Conservation (phyloP, 106 monocot species). For the Dioscorea alata region DNA sequence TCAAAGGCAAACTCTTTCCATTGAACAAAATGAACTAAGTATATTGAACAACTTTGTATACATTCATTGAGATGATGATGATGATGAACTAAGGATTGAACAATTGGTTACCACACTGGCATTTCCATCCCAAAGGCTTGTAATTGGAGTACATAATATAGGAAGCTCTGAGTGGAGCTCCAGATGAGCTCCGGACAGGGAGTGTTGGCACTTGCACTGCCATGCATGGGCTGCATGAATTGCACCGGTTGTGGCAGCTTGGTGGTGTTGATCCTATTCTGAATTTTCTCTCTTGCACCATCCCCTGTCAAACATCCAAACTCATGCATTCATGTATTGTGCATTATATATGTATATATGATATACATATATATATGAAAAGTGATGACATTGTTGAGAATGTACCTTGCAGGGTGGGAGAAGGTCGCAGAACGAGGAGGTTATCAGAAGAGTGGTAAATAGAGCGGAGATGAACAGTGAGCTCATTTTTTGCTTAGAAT, state of each 20-base stretch:
- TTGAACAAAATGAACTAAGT: no score
- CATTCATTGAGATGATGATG: no score
- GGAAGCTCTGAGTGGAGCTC: background rate
- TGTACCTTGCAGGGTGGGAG: no score
- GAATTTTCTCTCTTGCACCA: conserved; percentile 52
- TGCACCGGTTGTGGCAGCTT: conserved; percentile 90
- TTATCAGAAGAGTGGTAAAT: no score
- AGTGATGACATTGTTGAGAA: background rate
- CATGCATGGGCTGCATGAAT: conserved; percentile 70
- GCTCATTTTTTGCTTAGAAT: conserved; percentile 34
- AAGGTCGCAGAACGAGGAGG: no score
- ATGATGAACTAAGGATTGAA: conserved; percentile 50
- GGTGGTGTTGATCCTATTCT: conserved; percentile 87
- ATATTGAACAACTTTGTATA: no score
- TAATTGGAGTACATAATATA: conserved; percentile 63
- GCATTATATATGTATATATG: background rate
- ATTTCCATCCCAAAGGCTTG: conserved; percentile 91
- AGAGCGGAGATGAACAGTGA: background rate
- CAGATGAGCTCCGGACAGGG: conserved; percentile 11
- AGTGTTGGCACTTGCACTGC: conserved; percentile 85
- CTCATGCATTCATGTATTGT: background rate
- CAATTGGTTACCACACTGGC: conserved; percentile 57
- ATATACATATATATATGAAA: conserved; percentile 1
- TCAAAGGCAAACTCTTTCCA: no score
- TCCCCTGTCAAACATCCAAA: conserved; percentile 8